Evolutionary conservation across 2,329 filamentous ascomycete genomes (phyloP).

Genomic region (Alternaria arborescens): DNA sequence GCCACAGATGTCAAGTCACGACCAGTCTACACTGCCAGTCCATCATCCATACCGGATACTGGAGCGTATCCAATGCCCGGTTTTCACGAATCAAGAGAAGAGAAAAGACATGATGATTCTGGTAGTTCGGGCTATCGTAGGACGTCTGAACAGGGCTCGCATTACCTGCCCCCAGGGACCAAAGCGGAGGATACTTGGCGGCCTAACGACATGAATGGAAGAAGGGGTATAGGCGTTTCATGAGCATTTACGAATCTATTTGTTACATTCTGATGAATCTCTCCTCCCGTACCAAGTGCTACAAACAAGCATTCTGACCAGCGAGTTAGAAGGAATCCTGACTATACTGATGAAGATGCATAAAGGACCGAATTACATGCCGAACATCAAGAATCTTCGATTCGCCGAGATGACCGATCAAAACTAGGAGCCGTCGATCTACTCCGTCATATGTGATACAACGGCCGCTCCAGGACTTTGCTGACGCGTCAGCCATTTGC

Average conservation of each 20-base stretch:
- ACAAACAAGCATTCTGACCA: background rate
- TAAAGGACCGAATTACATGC: slow-evolving; percentile 1
- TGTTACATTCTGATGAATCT: background rate
- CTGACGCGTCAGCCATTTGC: slow-evolving; percentile 2
- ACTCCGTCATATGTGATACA: background rate
- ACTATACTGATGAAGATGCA: background rate
- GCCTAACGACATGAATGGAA: slow-evolving; percentile 35
- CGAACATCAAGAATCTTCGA: background rate
- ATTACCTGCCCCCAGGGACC: slow-evolving; percentile 79
- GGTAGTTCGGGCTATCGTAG: slow-evolving; percentile 58
- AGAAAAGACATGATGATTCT: slow-evolving; percentile 66
- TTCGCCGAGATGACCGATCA: background rate
- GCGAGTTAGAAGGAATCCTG: background rate
- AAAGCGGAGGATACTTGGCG: slow-evolving; percentile 87
- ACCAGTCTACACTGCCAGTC: slow-evolving; percentile 51
- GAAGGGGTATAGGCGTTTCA: slow-evolving; percentile 35
- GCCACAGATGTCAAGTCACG: slow-evolving; percentile 48
- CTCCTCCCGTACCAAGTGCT: background rate
- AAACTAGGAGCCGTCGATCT: slow-evolving; percentile 4
- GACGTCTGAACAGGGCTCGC: slow-evolving; percentile 50
- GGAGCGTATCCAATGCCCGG: slow-evolving; percentile 39
- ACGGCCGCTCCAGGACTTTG: background rate
- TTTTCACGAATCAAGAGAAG: slow-evolving; percentile 52
- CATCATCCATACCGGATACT: slow-evolving; percentile 49
- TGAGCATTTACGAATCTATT: slow-evolving; percentile 17